A percentile compares a stretch with the other conserved stretches of the same genome.
These are phyloP conservation scores for Coleophoma eucalyptorum DNA, from an alignment of 2,329 filamentous ascomycete species.

Conservation along the genomic window DNA sequence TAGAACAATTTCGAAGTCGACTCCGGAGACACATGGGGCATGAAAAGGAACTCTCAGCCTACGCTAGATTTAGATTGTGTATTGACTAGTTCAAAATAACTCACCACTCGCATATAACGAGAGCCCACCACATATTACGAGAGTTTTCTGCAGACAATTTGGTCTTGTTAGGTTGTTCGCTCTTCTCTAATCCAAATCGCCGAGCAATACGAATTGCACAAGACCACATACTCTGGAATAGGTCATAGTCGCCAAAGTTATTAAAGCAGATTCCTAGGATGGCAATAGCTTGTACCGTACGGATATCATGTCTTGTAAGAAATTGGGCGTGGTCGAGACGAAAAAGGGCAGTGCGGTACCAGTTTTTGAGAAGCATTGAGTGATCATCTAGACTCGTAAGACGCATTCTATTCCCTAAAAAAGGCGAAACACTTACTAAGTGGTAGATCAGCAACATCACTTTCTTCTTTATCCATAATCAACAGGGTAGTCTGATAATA, in stretches of 20 bases:
- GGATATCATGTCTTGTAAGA: slow-evolving; percentile 6
- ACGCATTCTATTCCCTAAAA: background rate
- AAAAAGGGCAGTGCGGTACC: slow-evolving; percentile 14
- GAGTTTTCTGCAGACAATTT: background rate
- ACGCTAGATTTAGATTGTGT: too few species aligned
- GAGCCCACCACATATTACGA: background rate
- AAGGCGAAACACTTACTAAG: background rate
- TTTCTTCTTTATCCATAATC: slow-evolving; percentile 1
- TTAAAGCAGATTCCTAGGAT: slow-evolving; percentile 15
- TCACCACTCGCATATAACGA: background rate
- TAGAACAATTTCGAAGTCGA: background rate
- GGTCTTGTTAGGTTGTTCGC: background rate
- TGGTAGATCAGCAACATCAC: background rate
- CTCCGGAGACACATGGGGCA: background rate
- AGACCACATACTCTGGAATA: slow-evolving; percentile 10
- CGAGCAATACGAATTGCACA: slow-evolving; percentile 13
- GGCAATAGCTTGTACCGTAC: slow-evolving; percentile 12
- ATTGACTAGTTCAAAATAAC: too few species aligned
- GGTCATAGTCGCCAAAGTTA: slow-evolving; percentile 10
- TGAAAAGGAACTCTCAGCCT: background rate
- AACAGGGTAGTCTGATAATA: background rate
- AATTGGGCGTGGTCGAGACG: slow-evolving; percentile 11
- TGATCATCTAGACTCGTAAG: background rate
- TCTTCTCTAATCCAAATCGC: slow-evolving; percentile 5
- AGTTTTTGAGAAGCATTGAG: slow-evolving; percentile 2